Evolutionary conservation across 352 stramenopile genomes (phyloP), one percentile per base, ranked within the genome.

Genomic region (Globisporangium nunn): DNA sequence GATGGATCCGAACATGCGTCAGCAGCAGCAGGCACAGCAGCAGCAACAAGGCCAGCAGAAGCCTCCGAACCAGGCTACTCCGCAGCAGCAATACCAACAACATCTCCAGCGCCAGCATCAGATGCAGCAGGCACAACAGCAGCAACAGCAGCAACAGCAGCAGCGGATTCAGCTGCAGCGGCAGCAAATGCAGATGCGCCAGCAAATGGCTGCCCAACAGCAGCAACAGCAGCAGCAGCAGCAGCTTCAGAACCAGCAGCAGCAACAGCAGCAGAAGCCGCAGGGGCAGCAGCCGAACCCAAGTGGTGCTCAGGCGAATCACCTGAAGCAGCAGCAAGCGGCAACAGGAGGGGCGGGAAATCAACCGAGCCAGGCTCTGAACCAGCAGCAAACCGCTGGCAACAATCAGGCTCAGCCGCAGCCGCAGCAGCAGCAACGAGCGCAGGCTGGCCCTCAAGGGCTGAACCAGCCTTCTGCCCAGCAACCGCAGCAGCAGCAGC

Each of bases 101-200:
- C 74, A 85, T 41, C 74, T 83, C 56, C 70, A 82, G 54, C 70
- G 78, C 15, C 77, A 85, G 37, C 74, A 85, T 55, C 74, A 78
- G 48, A 64, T 68, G 50, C 77, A 81, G 61, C 71, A 78, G 54
- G 64, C 64, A 41, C 64, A 76, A 49, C 67, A 66, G 35, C 63
- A 56, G 17, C 44, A 33, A 23, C 37, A 81, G 15, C 74, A 79
- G 50, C 64, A 73, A 46, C 76, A 68, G 46, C 64, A 69, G 23
- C 59, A 61, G n/a, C 58, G 31, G n/a, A 65, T 81, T 18, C 49
- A 84, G 18, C 72, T 77, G 56, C 65, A 74, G 52, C 75, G 82
- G 50, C 70, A 78, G 35, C 66, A 61, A 15, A 66, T 72, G 29
- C 74, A 85, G 44, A 71, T 83, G 56, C 70, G 23, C 23, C 70